These are phyloP conservation scores for Dipsacomyces acuminosporus DNA, from an alignment of 371 early-diverging fungal genomes.

Conservation along the genomic window DNA sequence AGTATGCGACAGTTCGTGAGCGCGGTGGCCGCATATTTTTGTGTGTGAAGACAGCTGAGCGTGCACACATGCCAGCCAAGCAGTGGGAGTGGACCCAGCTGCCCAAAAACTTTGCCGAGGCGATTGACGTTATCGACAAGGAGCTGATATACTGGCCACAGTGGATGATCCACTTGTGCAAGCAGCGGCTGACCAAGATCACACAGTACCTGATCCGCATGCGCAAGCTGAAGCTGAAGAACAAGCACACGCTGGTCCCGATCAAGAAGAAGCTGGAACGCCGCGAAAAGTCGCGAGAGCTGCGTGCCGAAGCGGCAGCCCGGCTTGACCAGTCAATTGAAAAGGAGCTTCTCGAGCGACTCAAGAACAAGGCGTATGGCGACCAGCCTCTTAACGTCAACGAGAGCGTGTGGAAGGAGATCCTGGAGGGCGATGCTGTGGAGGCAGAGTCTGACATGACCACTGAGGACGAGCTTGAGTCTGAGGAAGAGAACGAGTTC, in stretches of 20 bases:
- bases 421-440: conserved; percentile 54
- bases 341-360: conserved; percentile 93
- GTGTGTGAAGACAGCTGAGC: conserved; percentile 97
- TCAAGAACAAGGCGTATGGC: conserved; percentile 89
- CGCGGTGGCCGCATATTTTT: conserved; percentile 80
- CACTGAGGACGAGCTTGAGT: conserved; percentile 54
- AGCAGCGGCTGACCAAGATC: conserved; percentile 96
- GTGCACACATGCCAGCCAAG: conserved; percentile 91
- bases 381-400: conserved; percentile 90
- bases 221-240: conserved; percentile 85
- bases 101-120: conserved; percentile 88
- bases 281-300: conserved; percentile 86
- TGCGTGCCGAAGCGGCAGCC: conserved; percentile 91
- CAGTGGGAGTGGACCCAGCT: conserved; percentile 96
- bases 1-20: conserved; percentile 98
- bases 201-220: conserved; percentile 95
- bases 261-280: conserved; percentile 93
- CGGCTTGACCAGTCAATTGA: conserved; percentile 94
- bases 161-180: conserved; percentile 94
- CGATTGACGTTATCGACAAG: conserved; percentile 79
- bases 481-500: conserved; percentile 47
- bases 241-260: conserved; percentile 75
- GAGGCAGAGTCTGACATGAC: conserved; percentile 61
- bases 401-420: conserved; percentile 79
- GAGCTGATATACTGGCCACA: conserved; percentile 92